Evolutionary conservation across 2,329 filamentous ascomycete genomes (phyloP).

Genomic region (Mariannaea elegans): DNA sequence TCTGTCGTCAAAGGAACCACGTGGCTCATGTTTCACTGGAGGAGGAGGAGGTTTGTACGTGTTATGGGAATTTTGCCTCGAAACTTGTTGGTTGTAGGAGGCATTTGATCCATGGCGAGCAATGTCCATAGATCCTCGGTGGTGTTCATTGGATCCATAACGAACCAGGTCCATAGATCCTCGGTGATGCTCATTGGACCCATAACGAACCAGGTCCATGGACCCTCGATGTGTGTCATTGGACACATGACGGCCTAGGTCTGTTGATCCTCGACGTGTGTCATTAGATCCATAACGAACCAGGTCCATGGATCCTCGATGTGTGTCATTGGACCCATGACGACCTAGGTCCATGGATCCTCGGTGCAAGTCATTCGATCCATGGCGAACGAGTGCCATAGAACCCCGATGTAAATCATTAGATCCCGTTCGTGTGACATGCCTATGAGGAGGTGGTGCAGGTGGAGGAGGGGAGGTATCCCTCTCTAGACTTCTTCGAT

Average conservation of each 20-base stretch:
- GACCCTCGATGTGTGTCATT: conserved; percentile 34
- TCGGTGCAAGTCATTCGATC: conserved; percentile 41
- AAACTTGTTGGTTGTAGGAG: conserved; percentile 43
- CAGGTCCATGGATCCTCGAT: conserved; percentile 29
- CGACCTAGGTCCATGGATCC: conserved; percentile 42
- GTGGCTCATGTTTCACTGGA: conserved; percentile 34
- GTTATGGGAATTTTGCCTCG: conserved; percentile 51
- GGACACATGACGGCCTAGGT: conserved; percentile 47
- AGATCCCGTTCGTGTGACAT: conserved; percentile 56
- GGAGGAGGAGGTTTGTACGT: conserved; percentile 44
- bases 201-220: conserved; percentile 45
- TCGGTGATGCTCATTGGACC: conserved; percentile 39
- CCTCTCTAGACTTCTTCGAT: conserved; percentile 43
- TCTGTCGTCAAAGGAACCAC: conserved; percentile 46
- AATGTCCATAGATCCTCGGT: conserved; percentile 37
- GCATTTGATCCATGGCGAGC: conserved; percentile 48
- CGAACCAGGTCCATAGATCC: conserved; percentile 29
- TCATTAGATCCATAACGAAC: conserved; percentile 47
- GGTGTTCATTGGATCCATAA: conserved; percentile 48
- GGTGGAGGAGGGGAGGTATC: conserved; percentile 77
- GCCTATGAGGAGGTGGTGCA: conserved; percentile 84
- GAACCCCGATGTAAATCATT: conserved; percentile 48
- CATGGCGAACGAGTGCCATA: conserved; percentile 45
- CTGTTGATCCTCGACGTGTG: conserved; percentile 45
- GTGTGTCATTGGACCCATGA: conserved; percentile 44